Evolutionary conservation across 2,329 filamentous ascomycete species (phyloP), one percentile per base, ranked within the genome.

Genomic region (Aspergillus proliferans): DNA sequence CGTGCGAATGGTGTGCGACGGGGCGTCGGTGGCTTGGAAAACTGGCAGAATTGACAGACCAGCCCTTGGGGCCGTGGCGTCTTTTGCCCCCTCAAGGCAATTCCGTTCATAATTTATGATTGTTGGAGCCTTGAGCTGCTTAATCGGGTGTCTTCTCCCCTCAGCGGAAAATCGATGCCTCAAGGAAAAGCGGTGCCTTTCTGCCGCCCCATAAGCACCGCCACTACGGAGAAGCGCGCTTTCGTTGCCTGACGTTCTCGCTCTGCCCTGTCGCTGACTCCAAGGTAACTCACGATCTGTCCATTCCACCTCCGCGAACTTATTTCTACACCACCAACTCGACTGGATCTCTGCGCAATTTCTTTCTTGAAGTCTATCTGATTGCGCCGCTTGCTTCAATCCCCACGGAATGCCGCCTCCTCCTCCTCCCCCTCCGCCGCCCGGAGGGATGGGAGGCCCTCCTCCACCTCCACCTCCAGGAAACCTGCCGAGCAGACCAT

Each of bases 361-460:
- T 41, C 38, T 22, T 10, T 40, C 18, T 4, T 49, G 43, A 14
- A 30, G 4, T 30, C 26, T 30, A 3, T 50, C n/a, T 43, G 36
- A 50, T 49, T 39, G 42, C 45, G 33, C 18, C 49, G 41, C 50
- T 41, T 50, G 46, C 47, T 45, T 9, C 46, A 33, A 47, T 51
- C 39, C 49, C 51, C 48, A 52, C 51, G 65, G 50, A 46, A 72
- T 72, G 67, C 71, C 73, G 59, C 70, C 73, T 60, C 80, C 80
- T 46, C 79, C 83, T 43, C 86, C 86, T 1, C 87, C 86, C 30
- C 86, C 84, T 38, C 81, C 84, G 47, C 81, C 80, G 48, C 74
- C 76, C 60, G 80, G 80, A 49, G 76, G 75, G 30, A 67, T 72
- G 55, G 75, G 75, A 60, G 83, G 81, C 63, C 77, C 78, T 57